These are phyloP conservation scores for Chlorella ohadii DNA, from an alignment of 139 green algal species.

Conservation along the genomic window DNA sequence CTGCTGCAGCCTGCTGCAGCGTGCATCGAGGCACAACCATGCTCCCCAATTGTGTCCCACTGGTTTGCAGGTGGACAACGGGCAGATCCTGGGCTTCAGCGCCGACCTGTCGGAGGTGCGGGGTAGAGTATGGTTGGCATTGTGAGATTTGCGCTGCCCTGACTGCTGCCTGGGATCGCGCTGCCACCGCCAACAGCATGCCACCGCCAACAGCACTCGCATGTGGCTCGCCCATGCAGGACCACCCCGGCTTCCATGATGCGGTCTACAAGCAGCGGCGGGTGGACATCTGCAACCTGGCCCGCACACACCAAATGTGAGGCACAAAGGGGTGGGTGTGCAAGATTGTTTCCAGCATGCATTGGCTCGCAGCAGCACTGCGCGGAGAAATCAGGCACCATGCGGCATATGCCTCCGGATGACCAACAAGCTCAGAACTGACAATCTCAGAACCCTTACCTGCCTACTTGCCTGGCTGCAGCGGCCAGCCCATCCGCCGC, in stretches of 20 bases:
- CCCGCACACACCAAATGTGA: conserved; percentile 71
- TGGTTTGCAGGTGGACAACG: conserved; percentile 74
- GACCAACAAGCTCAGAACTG: no score
- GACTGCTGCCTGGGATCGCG: no score
- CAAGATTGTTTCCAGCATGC: not conserved
- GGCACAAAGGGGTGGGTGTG: not conserved
- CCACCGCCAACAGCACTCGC: no score
- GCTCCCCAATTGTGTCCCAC: no score
- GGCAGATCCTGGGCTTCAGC: conserved; percentile 74
- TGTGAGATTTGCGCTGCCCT: no score
- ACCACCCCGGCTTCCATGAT: conserved; percentile 74
- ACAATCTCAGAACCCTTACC: no score
- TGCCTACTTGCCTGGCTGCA: conserved; percentile 27
- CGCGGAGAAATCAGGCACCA: no score
- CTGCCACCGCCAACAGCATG: no score
- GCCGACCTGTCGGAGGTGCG: conserved; percentile 65
- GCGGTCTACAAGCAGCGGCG: conserved; percentile 80
- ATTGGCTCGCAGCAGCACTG: no score
- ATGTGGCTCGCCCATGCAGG: conserved; percentile 23
- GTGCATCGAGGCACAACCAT: not conserved
- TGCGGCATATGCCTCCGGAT: no score
- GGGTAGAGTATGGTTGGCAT: not conserved
- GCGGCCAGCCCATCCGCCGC: conserved; percentile 74
- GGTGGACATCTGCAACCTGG: conserved; percentile 70
- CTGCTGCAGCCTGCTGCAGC: no score